Base-by-base conservation (phyloP, 352 stramenopile genomes). In the Phytophthora agathidicida region DNA sequence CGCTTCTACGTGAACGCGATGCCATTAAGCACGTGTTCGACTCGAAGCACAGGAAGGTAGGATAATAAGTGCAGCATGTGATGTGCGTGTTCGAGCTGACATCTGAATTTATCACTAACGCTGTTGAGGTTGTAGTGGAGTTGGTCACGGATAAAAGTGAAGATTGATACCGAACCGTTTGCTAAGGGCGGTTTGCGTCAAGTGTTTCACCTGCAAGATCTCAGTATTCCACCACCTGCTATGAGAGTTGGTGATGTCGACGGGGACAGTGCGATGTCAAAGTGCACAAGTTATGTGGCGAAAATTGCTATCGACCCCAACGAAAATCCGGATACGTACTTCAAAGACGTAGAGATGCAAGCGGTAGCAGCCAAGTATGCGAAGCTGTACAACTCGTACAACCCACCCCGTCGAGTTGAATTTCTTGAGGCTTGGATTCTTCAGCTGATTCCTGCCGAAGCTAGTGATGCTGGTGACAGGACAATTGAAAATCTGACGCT, bases 261-360 rank as follows among this genome's bases (percentile, higher is more conserved):
- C 6, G 59, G 63, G 9, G 60, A 75, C 23, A 68, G 44, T 45
- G 55, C 65, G 9, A 60, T 65, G 45, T 56, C 49, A n/a, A 68
- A 68, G 23, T 75, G 62, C 14, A 72, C 67, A 1, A 75, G 51
- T 30, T 93, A 91, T 42, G 85, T 94, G 38, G 83, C 83, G 11
- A 94, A 94, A 58, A 78, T 94, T 13, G 80, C 83, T 3, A 92
- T 94, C 14, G 73, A 94, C 35, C 71, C 76, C 14, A 76, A 91
- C 24, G 83, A 93, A 71, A 80, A 93, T 28, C 81, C 83, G 2
- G 83, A 89, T 32, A 93, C 85, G 36, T 94, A 94, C 42, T 94
- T 94, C 56, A 77, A 84, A 19, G 85, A 94, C 31, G 85, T 94
- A 7, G 85, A 94, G 53, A 93, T 93, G 85, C 85, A 94, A 65